Percentiles rank a stretch among this genome's conserved stretches.
Evolutionary conservation across 352 stramenopile species (phyloP).

Genomic region (Aphanomyces stellatus): DNA sequence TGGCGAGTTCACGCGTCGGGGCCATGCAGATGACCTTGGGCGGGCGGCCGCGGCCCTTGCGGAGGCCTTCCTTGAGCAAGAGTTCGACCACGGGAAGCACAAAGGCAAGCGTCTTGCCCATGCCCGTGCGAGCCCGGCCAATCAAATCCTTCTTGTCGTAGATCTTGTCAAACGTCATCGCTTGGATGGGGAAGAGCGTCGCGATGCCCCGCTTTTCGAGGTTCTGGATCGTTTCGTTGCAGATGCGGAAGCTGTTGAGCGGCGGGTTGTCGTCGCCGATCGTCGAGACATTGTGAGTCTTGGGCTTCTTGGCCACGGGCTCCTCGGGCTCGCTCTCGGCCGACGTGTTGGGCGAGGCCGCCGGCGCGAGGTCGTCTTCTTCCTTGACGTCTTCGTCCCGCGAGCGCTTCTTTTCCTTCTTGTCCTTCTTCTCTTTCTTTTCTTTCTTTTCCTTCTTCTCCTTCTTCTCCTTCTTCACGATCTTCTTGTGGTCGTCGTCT

Average conservation of each 20-base stretch:
- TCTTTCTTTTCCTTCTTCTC: slow-evolving; percentile 47
- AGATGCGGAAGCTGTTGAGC: slow-evolving; percentile 65
- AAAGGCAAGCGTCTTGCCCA: slow-evolving; percentile 98
- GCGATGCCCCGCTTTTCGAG: slow-evolving; percentile 74
- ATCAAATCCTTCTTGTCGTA: slow-evolving; percentile 95
- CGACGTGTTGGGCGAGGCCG: slow-evolving; percentile 31
- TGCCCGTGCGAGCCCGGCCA: slow-evolving; percentile 93
- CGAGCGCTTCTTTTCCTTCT: slow-evolving; percentile 65
- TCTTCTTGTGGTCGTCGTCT: slow-evolving; percentile 26
- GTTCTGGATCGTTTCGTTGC: slow-evolving; percentile 41
- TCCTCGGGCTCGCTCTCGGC: slow-evolving; percentile 11
- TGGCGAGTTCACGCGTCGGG: slow-evolving; percentile 96
- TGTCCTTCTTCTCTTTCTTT: slow-evolving; percentile 58
- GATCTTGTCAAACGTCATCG: slow-evolving; percentile 94
- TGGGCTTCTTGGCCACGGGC: slow-evolving; percentile 24
- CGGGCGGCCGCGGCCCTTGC: slow-evolving; percentile 47
- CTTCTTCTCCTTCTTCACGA: slow-evolving; percentile 55
- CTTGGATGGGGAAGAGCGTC: slow-evolving; percentile 88
- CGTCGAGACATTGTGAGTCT: slow-evolving; percentile 27
- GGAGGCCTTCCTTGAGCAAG: slow-evolving; percentile 71
- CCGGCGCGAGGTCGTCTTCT: slow-evolving; percentile 39
- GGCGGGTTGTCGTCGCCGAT: slow-evolving; percentile 50
- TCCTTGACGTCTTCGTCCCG: slow-evolving; percentile 32
- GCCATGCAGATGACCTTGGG: slow-evolving; percentile 95
- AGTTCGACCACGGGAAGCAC: slow-evolving; percentile 92